These are phyloP conservation scores for Fusarium foetens DNA, from an alignment of 2,329 filamentous ascomycete species.

Conservation along the genomic window DNA sequence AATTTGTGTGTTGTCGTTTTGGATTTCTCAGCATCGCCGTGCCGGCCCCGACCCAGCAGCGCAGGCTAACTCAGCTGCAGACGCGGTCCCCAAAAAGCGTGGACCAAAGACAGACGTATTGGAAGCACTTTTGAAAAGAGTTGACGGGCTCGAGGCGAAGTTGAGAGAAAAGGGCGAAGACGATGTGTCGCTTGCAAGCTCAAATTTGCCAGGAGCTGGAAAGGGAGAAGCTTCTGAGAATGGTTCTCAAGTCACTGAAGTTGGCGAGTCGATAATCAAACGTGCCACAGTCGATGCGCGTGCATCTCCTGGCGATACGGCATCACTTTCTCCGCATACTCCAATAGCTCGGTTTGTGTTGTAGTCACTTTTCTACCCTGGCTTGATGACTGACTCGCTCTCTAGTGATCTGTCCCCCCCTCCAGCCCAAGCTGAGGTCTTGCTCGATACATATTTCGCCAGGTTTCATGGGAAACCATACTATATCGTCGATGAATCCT, in stretches of 20 bases:
- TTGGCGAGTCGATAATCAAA: conserved; percentile 54
- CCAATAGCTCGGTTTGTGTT: conserved; percentile 40
- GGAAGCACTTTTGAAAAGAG: conserved; percentile 83
- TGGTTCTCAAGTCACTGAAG: conserved; percentile 26
- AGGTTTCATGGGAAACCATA: conserved; percentile 85
- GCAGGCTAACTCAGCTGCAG: conserved; percentile 54
- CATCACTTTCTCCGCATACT: conserved; percentile 42
- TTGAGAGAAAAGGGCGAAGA: conserved; percentile 73
- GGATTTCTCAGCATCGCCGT: not conserved
- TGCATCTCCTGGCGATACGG: conserved; percentile 41
- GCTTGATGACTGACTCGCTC: conserved; percentile 18
- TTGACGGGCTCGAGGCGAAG: conserved; percentile 84
- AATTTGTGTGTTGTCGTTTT: not conserved
- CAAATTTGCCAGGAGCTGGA: conserved; percentile 23
- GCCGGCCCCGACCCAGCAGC: not conserved
- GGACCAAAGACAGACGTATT: conserved; percentile 91
- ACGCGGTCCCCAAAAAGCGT: conserved; percentile 89
- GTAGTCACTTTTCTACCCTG: not conserved
- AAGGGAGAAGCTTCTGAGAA: conserved; percentile 45
- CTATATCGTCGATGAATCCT: conserved; percentile 81
- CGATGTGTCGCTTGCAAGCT: conserved; percentile 39
- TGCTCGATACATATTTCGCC: conserved; percentile 82
- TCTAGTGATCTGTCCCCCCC: conserved; percentile 58
- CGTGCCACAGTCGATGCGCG: conserved; percentile 52
- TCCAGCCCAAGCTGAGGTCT: conserved; percentile 65